Conservation (phyloP, 1,139 yeast genomes). For the Nakaseomyces kungkrabaensis region DNA sequence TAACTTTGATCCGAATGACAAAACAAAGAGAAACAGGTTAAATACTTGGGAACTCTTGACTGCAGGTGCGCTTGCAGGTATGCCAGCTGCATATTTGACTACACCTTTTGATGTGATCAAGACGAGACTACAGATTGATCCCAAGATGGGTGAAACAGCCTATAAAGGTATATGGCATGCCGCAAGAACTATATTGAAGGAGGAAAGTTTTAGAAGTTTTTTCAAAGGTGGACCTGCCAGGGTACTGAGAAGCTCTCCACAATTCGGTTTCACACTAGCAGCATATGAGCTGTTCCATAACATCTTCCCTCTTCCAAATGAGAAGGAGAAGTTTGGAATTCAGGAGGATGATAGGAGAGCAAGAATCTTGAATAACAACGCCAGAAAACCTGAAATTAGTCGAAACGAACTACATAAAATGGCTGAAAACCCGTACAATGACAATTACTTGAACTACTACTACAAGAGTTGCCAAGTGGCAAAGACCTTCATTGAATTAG, state of each 20-base stretch:
- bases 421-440: constrained; percentile 8
- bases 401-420: constrained; percentile 10
- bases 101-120: constrained; percentile 96
- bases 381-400: constrained; percentile 16
- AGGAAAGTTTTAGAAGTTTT: constrained; percentile 74
- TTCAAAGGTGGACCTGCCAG: constrained; percentile 97
- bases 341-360: constrained; percentile 2
- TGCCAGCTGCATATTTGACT: constrained; percentile 93
- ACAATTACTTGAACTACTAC: constrained; percentile 35
- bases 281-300: constrained; percentile 81
- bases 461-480: constrained; percentile 55
- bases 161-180: constrained; percentile 76
- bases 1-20: constrained; percentile 65
- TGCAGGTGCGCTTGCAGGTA: constrained; percentile 94
- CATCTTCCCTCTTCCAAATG: constrained; percentile 41
- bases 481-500: constrained; percentile 52
- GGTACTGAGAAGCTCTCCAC: constrained; percentile 91
- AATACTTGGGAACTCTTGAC: constrained; percentile 74
- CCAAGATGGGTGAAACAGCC: constrained; percentile 64
- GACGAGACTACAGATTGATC: constrained; percentile 85
- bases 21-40: constrained; percentile 39
- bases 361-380: constrained; percentile 2
- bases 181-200: constrained; percentile 57
- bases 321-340: constrained; percentile 10
- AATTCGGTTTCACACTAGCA: constrained; percentile 94